Percentiles rank a stretch among this genome's conserved stretches.
Evolutionary conservation across 768 basidiomycete genomes (phyloP).

Genomic region (Podaxis sp.): DNA sequence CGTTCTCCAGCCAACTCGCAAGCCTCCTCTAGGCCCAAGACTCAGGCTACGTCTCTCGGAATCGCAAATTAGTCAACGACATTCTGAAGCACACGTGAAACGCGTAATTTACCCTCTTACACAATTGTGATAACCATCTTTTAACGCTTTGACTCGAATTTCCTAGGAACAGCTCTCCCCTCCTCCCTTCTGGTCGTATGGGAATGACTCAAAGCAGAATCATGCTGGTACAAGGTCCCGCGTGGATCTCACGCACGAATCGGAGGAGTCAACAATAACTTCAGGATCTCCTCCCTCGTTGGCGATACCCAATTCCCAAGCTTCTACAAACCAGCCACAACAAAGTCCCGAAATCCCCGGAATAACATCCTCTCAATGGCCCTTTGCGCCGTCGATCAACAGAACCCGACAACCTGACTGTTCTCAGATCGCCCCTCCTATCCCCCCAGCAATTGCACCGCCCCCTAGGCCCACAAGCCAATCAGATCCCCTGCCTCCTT

Average conservation of each 20-base stretch:
- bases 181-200: background rate
- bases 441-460: background rate
- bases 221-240: background rate
- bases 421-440: background rate
- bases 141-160: background rate
- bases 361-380: background rate
- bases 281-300: background rate
- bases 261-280: background rate
- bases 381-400: background rate
- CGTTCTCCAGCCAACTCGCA: background rate
- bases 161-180: slow-evolving; percentile 1
- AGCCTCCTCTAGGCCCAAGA: background rate
- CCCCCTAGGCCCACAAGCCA: background rate
- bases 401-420: background rate
- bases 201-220: background rate
- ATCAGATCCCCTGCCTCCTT: background rate
- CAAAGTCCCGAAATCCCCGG: background rate
- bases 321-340: background rate
- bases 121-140: background rate
- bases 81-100: background rate
- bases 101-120: background rate
- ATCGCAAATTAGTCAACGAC: background rate
- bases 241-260: background rate
- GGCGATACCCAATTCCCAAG: background rate
- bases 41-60: background rate